Percentiles rank a stretch among this genome's conserved stretches.
Evolutionary conservation across 805 yeast genomes (phyloP).

Genomic region (Teunomyces pallodes): DNA sequence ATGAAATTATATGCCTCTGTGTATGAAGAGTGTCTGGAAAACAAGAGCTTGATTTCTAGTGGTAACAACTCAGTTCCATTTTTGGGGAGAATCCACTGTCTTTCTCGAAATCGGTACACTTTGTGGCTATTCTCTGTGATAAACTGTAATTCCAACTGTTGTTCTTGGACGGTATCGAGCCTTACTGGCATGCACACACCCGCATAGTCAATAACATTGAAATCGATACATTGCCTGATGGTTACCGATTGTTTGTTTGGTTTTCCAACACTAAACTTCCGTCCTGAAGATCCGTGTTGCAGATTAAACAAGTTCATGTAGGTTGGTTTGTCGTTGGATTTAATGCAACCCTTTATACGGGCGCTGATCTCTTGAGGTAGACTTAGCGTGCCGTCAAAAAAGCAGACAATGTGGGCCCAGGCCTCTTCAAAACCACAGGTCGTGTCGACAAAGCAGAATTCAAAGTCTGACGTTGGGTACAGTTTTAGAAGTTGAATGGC

Average conservation of each 20-base stretch:
- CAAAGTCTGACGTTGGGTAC: conserved; percentile 43
- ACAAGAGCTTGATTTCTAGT: conserved; percentile 34
- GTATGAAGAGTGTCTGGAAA: conserved; percentile 49
- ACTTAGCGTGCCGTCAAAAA: conserved; percentile 16
- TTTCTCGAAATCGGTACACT: conserved; percentile 20
- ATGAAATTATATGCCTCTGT: conserved; percentile 37
- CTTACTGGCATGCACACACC: conserved; percentile 27
- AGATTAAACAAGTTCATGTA: conserved; percentile 1
- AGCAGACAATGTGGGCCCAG: conserved; percentile 38
- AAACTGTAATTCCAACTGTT: conserved; percentile 14
- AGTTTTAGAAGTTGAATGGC: conserved; percentile 30
- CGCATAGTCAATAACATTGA: conserved; percentile 32
- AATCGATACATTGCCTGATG: conserved; percentile 37
- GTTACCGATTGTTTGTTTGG: conserved; percentile 15
- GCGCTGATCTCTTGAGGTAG: conserved; percentile 5
- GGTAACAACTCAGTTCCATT: conserved; percentile 31
- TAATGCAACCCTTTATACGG: background rate
- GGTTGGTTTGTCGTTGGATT: background rate
- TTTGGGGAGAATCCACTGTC: conserved; percentile 28
- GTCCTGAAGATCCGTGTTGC: background rate
- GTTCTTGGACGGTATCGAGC: conserved; percentile 12
- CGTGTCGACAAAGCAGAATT: conserved; percentile 39
- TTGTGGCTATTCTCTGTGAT: conserved; percentile 19
- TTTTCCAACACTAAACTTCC: conserved; percentile 3
- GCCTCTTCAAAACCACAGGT: conserved; percentile 54